Percentiles rank a stretch among this genome's conserved stretches.
phyloP scores from a whole-genome alignment of 225 moss, liverwort and hornwort genomes.

The Sphagnum tenellum region DNA sequence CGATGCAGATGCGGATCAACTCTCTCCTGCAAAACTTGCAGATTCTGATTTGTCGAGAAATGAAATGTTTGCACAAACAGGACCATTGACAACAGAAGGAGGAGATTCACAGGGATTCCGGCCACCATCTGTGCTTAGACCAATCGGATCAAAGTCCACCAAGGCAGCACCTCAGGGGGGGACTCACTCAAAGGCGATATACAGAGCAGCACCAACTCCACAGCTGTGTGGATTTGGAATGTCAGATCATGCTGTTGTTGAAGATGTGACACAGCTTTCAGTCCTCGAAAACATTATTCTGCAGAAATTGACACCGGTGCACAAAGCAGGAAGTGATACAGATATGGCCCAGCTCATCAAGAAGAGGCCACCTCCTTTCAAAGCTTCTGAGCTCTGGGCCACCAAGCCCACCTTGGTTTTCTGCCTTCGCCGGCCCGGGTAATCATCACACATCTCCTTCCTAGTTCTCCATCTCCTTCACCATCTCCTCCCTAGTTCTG shows the following conservation, averaged over 20 bases:
- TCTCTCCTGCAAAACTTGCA: too few relatives aligned
- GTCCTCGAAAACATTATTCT: slow-evolving; percentile 63
- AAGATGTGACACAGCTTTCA: slow-evolving; percentile 51
- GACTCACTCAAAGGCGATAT: slow-evolving; percentile 32
- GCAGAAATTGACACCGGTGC: slow-evolving; percentile 53
- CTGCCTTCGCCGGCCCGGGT: slow-evolving; percentile 92
- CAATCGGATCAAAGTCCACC: slow-evolving; percentile 2
- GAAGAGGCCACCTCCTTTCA: slow-evolving; percentile 36
- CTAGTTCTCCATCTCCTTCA: too few relatives aligned
- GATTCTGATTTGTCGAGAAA: too few relatives aligned
- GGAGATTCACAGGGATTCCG: slow-evolving; percentile 13
- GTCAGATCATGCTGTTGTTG: slow-evolving; percentile 10
- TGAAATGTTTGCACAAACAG: background rate
- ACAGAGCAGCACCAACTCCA: slow-evolving; percentile 13
- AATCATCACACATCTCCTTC: background rate
- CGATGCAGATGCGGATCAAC: too few relatives aligned
- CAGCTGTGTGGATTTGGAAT: slow-evolving; percentile 27
- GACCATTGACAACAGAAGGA: slow-evolving; percentile 1
- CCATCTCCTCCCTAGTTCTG: too few relatives aligned
- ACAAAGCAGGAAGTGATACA: slow-evolving; percentile 44
- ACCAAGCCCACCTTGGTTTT: slow-evolving; percentile 57
- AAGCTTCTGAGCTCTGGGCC: slow-evolving; percentile 49
- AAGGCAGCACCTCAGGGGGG: too few relatives aligned
- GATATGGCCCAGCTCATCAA: slow-evolving; percentile 9
- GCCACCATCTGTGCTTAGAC: slow-evolving; percentile 23